Conservation (phyloP, 257 asterid genomes). For the Ilex aquifolium region DNA sequence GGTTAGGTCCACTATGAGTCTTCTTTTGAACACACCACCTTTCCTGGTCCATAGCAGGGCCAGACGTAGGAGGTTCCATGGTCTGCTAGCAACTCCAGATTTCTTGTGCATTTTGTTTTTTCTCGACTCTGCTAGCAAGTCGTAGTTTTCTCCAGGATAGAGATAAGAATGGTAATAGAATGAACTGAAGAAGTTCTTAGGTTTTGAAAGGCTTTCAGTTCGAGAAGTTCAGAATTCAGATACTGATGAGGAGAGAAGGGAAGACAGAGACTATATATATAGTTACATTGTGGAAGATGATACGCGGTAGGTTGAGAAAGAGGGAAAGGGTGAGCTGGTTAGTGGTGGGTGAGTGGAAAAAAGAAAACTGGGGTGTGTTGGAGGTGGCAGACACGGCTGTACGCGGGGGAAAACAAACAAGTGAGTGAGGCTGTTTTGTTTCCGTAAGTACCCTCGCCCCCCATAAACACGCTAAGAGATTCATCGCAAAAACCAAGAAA, state of each 20-base stretch:
- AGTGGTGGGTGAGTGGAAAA: not conserved
- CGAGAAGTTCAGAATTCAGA: not conserved
- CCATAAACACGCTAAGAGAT: no score
- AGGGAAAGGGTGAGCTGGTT: not conserved
- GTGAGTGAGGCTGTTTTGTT: no score
- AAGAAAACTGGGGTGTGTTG: conserved; percentile 2
- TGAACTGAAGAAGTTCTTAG: not conserved
- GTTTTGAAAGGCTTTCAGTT: not conserved
- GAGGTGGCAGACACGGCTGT: conserved; percentile 39
- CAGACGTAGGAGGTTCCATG: conserved; percentile 54
- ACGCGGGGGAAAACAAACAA: conserved; percentile 24
- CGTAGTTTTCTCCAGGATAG: not conserved
- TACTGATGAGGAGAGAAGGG: conserved; percentile 6
- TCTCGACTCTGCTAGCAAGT: not conserved
- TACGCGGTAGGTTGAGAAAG: no score
- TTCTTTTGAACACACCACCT: conserved; percentile 38
- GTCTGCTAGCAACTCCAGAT: conserved; percentile 26
- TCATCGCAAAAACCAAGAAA: no score
- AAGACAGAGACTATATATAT: not conserved
- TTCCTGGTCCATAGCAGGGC: conserved; percentile 64
- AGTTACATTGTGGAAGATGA: no score
- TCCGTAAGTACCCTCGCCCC: no score
- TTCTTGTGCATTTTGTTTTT: conserved; percentile 14
- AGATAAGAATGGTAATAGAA: not conserved
- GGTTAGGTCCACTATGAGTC: conserved; percentile 26